Conservation (phyloP, 192 early-diverging fungal genomes). For the Martensiomyces pterosporus region DNA sequence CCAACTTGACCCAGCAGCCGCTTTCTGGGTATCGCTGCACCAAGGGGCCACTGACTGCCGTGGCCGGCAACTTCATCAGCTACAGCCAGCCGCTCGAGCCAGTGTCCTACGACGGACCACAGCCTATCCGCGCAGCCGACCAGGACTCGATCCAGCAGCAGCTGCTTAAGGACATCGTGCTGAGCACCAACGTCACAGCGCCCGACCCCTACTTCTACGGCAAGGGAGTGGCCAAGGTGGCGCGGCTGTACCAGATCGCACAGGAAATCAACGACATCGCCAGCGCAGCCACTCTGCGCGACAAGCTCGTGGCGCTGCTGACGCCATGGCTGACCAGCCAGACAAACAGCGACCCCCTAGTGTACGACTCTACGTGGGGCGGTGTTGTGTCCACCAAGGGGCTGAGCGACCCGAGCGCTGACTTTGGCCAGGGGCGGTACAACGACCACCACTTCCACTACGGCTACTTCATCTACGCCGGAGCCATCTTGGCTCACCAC, state of each 20-base stretch:
- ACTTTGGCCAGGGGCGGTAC: constrained; percentile 56
- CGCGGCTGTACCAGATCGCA: constrained; percentile 52
- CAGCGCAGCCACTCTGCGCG: constrained; percentile 7
- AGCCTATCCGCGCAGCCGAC: constrained; percentile 23
- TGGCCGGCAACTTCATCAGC: constrained; percentile 46
- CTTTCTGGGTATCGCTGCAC: constrained; percentile 43
- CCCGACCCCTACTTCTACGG: constrained; percentile 55
- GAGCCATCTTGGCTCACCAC: constrained; percentile 49
- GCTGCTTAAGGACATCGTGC: constrained; percentile 30
- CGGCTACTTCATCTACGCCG: constrained; percentile 55
- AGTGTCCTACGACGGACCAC: constrained; percentile 25
- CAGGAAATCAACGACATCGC: constrained; percentile 34
- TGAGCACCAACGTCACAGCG: constrained; percentile 20
- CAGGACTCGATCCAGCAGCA: constrained; percentile 23
- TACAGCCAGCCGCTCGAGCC: constrained; percentile 38
- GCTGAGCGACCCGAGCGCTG: constrained; percentile 22
- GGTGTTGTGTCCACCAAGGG: constrained; percentile 45
- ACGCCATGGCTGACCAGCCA: constrained; percentile 33
- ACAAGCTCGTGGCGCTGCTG: constrained; percentile 12
- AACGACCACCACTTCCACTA: constrained; percentile 64
- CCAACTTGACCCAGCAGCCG: constrained; percentile 6
- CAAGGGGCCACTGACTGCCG: constrained; percentile 52
- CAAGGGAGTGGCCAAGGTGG: constrained; percentile 47
- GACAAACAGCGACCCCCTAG: constrained; percentile 39
- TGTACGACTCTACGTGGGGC: constrained; percentile 51